Evolutionary conservation across 1,139 yeast genomes (phyloP).

Genomic region (Kodamaea fungicola): DNA sequence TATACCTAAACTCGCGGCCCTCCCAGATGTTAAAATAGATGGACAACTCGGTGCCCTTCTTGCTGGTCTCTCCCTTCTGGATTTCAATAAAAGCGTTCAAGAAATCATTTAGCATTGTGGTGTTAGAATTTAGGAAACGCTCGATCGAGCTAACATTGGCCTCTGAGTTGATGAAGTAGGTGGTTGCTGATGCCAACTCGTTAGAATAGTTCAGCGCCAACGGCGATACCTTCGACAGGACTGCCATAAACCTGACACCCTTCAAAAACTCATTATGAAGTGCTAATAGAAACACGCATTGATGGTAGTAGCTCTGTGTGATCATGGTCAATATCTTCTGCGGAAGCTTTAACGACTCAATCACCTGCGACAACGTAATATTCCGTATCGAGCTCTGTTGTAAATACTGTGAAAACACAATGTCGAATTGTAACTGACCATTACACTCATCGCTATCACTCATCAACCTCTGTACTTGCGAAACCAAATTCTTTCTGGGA

Average conservation of each 20-base stretch:
- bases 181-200: constrained; percentile 17
- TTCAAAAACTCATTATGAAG: constrained; percentile 25
- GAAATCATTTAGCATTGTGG: constrained; percentile 12
- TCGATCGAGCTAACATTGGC: constrained; percentile 15
- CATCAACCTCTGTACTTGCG: constrained; percentile 18
- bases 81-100: constrained; percentile 11
- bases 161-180: constrained; percentile 27
- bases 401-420: constrained; percentile 25
- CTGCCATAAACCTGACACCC: constrained; percentile 29
- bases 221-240: constrained; percentile 19
- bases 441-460: constrained; percentile 11
- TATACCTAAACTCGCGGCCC: constrained; percentile 21
- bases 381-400: constrained; percentile 12
- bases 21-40: constrained; percentile 32
- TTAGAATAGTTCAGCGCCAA: constrained; percentile 27
- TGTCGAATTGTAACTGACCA: constrained; percentile 15
- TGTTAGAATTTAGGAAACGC: constrained; percentile 11
- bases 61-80: constrained; percentile 11
- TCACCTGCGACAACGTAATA: constrained; percentile 20
- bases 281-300: constrained; percentile 26
- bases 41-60: constrained; percentile 17
- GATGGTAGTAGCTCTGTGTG: constrained; percentile 24
- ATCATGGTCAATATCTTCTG: constrained; percentile 12
- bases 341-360: constrained; percentile 20
- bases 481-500: constrained; percentile 18